Conservation (phyloP, 1,284 basidiomycete genomes). For the Malassezia dermatis region DNA sequence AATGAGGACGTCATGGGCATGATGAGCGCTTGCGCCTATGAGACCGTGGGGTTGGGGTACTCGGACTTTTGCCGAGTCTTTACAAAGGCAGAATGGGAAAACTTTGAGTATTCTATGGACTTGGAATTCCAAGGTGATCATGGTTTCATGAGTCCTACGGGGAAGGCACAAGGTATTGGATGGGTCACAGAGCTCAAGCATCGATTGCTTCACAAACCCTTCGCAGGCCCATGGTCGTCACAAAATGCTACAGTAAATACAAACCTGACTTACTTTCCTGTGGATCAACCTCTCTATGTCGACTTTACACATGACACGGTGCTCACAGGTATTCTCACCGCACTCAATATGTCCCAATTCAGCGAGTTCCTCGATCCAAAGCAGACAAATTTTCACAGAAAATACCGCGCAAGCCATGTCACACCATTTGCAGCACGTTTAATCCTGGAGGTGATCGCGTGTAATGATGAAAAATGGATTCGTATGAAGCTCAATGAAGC, state of each 20-base stretch:
- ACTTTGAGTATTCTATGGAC: constrained; percentile 59
- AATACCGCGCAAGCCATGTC: constrained; percentile 30
- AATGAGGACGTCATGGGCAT: constrained; percentile 30
- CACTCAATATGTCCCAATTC: constrained; percentile 38
- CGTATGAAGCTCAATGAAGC: constrained; percentile 67
- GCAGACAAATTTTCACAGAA: constrained; percentile 20
- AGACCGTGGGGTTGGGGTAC: constrained; percentile 30
- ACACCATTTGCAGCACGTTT: constrained; percentile 29
- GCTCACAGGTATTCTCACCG: constrained; percentile 32
- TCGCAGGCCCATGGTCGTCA: constrained; percentile 21
- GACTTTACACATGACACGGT: constrained; percentile 42
- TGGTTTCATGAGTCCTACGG: constrained; percentile 72
- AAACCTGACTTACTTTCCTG: constrained; percentile 29
- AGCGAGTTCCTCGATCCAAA: constrained; percentile 24
- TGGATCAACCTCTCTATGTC: constrained; percentile 35
- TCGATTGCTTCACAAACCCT: constrained; percentile 25
- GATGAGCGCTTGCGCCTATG: constrained; percentile 48
- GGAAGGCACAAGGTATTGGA: constrained; percentile 69
- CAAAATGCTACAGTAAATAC: constrained; percentile 34
- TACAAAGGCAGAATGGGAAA: constrained; percentile 75
- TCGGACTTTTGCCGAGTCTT: constrained; percentile 69
- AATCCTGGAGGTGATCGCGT: constrained; percentile 32
- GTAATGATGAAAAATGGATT: constrained; percentile 54
- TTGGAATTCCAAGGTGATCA: constrained; percentile 52
- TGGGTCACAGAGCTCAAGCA: constrained; percentile 54